Conservation (phyloP, 305 asterid genomes). For the Fraxinus sp. region DNA sequence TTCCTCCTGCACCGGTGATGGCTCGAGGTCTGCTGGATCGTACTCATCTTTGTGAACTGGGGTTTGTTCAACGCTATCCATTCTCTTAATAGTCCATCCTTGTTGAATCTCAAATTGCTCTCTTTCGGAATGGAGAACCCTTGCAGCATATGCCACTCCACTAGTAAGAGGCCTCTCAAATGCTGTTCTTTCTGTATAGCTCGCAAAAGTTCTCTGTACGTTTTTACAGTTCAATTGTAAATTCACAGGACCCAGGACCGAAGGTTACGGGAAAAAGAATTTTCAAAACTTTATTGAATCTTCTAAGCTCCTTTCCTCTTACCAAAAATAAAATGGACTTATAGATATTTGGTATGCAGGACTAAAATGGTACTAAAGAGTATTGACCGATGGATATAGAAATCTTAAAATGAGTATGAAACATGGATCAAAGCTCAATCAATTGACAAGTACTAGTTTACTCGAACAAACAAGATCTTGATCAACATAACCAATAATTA, state of each 20-base stretch:
- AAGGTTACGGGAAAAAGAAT: slow-evolving; percentile 4
- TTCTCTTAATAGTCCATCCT: slow-evolving; percentile 91
- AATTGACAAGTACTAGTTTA: background rate
- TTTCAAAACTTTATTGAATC: background rate
- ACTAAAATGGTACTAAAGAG: background rate
- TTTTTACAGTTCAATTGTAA: slow-evolving; percentile 15
- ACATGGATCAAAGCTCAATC: background rate
- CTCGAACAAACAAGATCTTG: background rate
- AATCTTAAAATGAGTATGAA: background rate
- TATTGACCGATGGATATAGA: background rate
- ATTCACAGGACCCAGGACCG: background rate
- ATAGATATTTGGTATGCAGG: background rate
- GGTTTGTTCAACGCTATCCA: slow-evolving; percentile 72
- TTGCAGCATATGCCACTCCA: slow-evolving; percentile 96
- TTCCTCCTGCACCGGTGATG: slow-evolving; percentile 86
- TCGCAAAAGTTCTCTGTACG: slow-evolving; percentile 72
- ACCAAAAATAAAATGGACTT: slow-evolving; percentile 6
- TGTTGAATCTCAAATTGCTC: slow-evolving; percentile 78
- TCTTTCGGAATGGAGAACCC: slow-evolving; percentile 82
- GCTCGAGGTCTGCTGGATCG: slow-evolving; percentile 62
- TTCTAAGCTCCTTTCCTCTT: background rate
- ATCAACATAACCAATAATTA: background rate
- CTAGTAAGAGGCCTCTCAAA: slow-evolving; percentile 97
- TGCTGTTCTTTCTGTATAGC: slow-evolving; percentile 82
- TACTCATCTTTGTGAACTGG: slow-evolving; percentile 88